Evolutionary conservation across 106 monocot species (phyloP).

Genomic region (Xerophyta viscosa): DNA sequence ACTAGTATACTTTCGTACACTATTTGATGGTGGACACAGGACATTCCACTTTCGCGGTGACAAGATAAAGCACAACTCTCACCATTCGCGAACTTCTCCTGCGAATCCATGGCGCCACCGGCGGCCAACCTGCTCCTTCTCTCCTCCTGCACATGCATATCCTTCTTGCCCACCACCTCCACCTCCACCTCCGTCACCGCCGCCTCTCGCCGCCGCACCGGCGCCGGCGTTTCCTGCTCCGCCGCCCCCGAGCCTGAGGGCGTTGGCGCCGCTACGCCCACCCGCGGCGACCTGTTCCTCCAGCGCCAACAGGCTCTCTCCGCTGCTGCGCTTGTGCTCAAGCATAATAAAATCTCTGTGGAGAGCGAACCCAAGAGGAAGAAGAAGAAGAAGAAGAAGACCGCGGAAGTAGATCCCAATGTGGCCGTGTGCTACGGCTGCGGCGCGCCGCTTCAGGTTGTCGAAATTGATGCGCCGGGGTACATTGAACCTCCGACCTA

Average conservation of each 20-base stretch:
- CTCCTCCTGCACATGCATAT: too few species aligned
- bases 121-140: too few species aligned
- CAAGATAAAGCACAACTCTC: too few species aligned
- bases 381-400: constrained; percentile 26
- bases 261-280: constrained; percentile 76
- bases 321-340: constrained; percentile 36
- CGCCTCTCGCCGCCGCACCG: too few species aligned
- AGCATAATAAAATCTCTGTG: constrained; percentile 12
- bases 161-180: too few species aligned
- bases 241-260: constrained; percentile 63
- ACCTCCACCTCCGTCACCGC: too few species aligned
- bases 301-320: constrained; percentile 36
- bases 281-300: constrained; percentile 77
- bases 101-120: too few species aligned
- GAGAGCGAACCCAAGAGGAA: constrained; percentile 8
- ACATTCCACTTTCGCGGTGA: too few species aligned
- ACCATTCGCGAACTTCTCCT: too few species aligned
- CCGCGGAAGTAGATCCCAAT: constrained; percentile 5
- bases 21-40: too few species aligned
- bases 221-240: too few species aligned
- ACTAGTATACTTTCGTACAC: too few species aligned
- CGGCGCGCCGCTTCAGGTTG: constrained; percentile 76
- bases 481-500: constrained; percentile 69
- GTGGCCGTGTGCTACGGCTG: constrained; percentile 83
- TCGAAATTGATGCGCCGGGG: constrained; percentile 61